phyloP scores from a whole-genome alignment of 306 rosid genomes.

The Cicer arietinum region DNA sequence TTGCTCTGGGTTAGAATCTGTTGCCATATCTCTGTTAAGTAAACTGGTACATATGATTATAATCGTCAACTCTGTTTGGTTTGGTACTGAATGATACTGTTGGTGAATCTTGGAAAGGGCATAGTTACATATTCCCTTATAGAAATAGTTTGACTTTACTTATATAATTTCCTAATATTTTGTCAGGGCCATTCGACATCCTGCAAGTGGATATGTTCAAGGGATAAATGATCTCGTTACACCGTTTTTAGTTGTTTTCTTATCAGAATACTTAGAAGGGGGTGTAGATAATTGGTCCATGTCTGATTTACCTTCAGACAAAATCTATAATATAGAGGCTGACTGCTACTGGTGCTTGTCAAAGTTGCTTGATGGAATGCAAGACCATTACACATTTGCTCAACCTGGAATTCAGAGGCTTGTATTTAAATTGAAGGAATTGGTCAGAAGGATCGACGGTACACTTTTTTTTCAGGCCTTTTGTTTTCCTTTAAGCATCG shows the following conservation, averaged over 20 bases:
- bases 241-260: conserved; percentile 89
- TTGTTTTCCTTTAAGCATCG: conserved; percentile 32
- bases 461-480: conserved; percentile 38
- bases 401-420: conserved; percentile 99
- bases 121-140: conserved; percentile 5
- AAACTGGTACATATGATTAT: conserved; percentile 5
- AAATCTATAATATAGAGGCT: conserved; percentile 74
- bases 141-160: conserved; percentile 39
- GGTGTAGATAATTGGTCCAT: conserved; percentile 76
- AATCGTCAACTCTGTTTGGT: conserved; percentile 1
- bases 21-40: conserved; percentile 26
- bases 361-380: conserved; percentile 97
- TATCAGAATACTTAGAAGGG: conserved; percentile 85
- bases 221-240: conserved; percentile 98
- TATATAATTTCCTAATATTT: conserved; percentile 39
- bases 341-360: conserved; percentile 98
- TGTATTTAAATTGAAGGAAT: conserved; percentile 89
- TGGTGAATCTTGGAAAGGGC: conserved; percentile 16
- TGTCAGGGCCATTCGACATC: conserved; percentile 97
- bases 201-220: conserved; percentile 99
- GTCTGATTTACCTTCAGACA: conserved; percentile 70
- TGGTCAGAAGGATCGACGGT: conserved; percentile 93
- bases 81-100: conserved; percentile 11
- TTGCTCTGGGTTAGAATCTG: conserved; percentile 9
- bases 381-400: conserved; percentile 97